These are phyloP conservation scores for Exophiala dermatitidis DNA, from an alignment of 2,329 filamentous ascomycete species.

Conservation along the genomic window DNA sequence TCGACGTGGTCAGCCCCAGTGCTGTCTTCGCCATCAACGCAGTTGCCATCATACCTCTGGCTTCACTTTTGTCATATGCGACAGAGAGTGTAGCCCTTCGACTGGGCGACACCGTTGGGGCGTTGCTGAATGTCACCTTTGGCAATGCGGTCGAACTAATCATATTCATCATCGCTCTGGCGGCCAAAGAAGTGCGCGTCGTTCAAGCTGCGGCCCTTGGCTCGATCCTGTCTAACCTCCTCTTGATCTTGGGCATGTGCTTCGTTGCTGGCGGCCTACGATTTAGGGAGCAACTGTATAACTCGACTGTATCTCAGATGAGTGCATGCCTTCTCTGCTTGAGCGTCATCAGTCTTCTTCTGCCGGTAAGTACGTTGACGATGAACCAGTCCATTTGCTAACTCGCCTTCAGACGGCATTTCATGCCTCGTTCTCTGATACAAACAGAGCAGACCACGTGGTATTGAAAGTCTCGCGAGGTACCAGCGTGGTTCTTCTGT, in stretches of 20 bases:
- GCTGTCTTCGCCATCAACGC: conserved; percentile 68
- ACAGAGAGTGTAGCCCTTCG: conserved; percentile 67
- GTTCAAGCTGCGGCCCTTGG: conserved; percentile 86
- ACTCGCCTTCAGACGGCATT: conserved; percentile 59
- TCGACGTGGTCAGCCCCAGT: conserved; percentile 42
- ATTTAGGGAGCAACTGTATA: conserved; percentile 90
- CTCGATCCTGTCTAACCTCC: conserved; percentile 79
- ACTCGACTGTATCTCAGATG: conserved; percentile 93
- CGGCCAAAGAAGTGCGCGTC: conserved; percentile 78
- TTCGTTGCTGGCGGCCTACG: conserved; percentile 81
- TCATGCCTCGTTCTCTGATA: conserved; percentile 71
- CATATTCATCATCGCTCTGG: conserved; percentile 72
- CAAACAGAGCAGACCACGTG: conserved; percentile 55
- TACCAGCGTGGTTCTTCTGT: conserved; percentile 73
- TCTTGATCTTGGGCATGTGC: conserved; percentile 85
- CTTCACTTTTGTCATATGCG: conserved; percentile 63
- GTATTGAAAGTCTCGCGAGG: conserved; percentile 82
- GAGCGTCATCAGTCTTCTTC: conserved; percentile 78
- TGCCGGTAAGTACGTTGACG: conserved; percentile 45
- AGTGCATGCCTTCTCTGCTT: conserved; percentile 85
- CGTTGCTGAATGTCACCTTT: conserved; percentile 69
- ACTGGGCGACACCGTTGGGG: conserved; percentile 65
- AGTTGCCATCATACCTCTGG: conserved; percentile 67
- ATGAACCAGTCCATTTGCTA: background rate
- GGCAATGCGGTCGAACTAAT: conserved; percentile 74